These are phyloP conservation scores for Rosa hybrid DNA, from an alignment of 331 rosid species.

Conservation along the genomic window DNA sequence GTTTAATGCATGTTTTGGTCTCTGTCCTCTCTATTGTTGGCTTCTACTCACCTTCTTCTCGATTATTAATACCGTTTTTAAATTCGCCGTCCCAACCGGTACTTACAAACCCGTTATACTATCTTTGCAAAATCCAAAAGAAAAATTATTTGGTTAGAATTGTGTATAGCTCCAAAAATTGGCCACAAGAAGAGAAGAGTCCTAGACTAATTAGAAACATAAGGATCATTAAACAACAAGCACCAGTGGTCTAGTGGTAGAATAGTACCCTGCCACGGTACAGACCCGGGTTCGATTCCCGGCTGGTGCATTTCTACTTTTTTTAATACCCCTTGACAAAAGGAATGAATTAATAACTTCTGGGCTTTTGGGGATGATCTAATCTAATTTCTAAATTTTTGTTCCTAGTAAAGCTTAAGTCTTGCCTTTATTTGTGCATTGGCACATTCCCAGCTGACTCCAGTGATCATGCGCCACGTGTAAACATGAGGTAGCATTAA, in stretches of 20 bases:
- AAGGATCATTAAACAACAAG: neutral
- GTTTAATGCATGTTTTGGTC: neutral
- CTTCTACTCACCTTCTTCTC: neutral
- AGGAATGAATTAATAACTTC: neutral
- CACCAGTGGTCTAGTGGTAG: conserved; percentile 66
- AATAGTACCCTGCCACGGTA: conserved; percentile 52
- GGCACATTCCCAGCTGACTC: neutral
- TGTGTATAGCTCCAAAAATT: neutral
- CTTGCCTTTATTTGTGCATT: neutral
- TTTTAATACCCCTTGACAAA: neutral
- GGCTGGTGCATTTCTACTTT: conserved; percentile 38
- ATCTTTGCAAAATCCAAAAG: neutral
- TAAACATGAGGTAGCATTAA: neutral
- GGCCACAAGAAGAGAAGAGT: too few species aligned
- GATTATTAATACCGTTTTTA: neutral
- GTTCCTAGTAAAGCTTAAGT: neutral
- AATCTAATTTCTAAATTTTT: neutral
- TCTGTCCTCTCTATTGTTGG: neutral
- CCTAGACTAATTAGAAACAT: too few species aligned
- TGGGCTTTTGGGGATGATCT: neutral
- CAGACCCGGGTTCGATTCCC: conserved; percentile 61
- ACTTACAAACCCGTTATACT: neutral
- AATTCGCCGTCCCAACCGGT: neutral
- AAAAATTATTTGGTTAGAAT: neutral
- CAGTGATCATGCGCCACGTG: conserved; percentile 3